These are phyloP conservation scores for Nemania sp. DNA, from an alignment of 2,329 filamentous ascomycete species.

Conservation along the genomic window DNA sequence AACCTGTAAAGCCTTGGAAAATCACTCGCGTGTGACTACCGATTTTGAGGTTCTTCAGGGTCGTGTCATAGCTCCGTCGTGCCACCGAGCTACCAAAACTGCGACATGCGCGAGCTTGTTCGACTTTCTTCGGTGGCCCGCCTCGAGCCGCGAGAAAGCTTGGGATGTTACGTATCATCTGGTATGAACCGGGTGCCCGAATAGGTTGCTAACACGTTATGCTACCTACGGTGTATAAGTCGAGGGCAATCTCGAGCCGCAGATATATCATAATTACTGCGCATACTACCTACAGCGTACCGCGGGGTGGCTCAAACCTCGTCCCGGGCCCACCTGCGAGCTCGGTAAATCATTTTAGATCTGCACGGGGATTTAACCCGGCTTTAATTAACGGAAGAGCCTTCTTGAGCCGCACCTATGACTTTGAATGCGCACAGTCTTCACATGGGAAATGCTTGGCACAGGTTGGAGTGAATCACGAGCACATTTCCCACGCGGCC, in stretches of 20 bases:
- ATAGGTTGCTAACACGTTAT: neutral
- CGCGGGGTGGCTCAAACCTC: too few species aligned
- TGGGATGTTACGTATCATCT: conserved; percentile 12
- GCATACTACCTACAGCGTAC: too few species aligned
- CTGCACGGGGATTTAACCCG: conserved; percentile 23
- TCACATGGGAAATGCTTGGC: neutral
- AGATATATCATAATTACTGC: too few species aligned
- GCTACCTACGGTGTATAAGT: neutral
- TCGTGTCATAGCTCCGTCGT: conserved; percentile 37
- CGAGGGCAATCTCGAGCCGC: too few species aligned
- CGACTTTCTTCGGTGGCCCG: conserved; percentile 11
- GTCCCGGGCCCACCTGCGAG: too few species aligned
- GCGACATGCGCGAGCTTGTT: conserved; percentile 16
- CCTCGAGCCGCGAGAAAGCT: neutral
- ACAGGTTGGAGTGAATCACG: neutral
- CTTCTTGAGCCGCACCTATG: neutral
- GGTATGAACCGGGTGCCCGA: too few species aligned
- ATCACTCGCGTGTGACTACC: conserved; percentile 46
- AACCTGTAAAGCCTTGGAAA: conserved; percentile 49
- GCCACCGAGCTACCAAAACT: conserved; percentile 29
- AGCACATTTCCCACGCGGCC: too few species aligned
- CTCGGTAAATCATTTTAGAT: neutral
- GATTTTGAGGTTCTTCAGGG: conserved; percentile 44
- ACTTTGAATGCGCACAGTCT: neutral
- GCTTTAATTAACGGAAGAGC: conserved; percentile 16